A percentile compares a stretch with the other conserved stretches of the same genome.
Evolutionary conservation across 73 alveolate genomes (phyloP).

Genomic region (Durusdinium trenchii): DNA sequence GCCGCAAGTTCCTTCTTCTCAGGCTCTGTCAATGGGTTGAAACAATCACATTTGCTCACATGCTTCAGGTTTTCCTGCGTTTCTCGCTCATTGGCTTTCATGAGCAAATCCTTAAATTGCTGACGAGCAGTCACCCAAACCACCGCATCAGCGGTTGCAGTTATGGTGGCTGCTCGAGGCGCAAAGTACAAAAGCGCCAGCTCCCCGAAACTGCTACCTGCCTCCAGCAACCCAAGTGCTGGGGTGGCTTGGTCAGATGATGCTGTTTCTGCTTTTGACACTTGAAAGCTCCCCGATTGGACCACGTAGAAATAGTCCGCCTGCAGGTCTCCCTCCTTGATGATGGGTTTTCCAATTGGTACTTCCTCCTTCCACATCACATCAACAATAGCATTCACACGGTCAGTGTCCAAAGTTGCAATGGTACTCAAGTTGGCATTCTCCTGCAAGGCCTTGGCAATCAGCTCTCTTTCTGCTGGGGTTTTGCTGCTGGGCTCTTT

Average conservation of each 20-base stretch:
- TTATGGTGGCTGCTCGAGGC: constrained; percentile 98
- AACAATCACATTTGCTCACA: constrained; percentile 72
- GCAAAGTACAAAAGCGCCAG: constrained; percentile 98
- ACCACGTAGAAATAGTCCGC: constrained; percentile 94
- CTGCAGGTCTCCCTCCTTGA: constrained; percentile 82
- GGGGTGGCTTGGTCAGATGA: constrained; percentile 56
- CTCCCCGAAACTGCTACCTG: constrained; percentile 98
- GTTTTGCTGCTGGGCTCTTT: constrained; percentile 54
- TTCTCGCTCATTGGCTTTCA: constrained; percentile 86
- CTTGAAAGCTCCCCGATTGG: constrained; percentile 74
- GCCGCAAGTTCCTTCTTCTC: constrained; percentile 89
- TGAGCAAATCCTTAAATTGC: constrained; percentile 97
- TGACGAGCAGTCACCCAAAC: constrained; percentile 98
- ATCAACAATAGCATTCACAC: constrained; percentile 66
- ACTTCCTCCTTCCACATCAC: constrained; percentile 91
- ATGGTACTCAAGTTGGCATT: constrained; percentile 63
- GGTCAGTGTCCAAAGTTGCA: constrained; percentile 65
- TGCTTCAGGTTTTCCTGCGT: constrained; percentile 74
- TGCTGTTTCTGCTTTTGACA: constrained; percentile 57
- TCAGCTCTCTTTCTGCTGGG: neutral
- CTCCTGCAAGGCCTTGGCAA: constrained; percentile 55
- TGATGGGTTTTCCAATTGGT: constrained; percentile 57
- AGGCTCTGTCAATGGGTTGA: constrained; percentile 46
- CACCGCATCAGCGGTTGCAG: constrained; percentile 97
- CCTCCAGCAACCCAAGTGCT: neutral